Base-by-base conservation (phyloP, 352 stramenopile species). In the Phytophthora hibernalis region DNA sequence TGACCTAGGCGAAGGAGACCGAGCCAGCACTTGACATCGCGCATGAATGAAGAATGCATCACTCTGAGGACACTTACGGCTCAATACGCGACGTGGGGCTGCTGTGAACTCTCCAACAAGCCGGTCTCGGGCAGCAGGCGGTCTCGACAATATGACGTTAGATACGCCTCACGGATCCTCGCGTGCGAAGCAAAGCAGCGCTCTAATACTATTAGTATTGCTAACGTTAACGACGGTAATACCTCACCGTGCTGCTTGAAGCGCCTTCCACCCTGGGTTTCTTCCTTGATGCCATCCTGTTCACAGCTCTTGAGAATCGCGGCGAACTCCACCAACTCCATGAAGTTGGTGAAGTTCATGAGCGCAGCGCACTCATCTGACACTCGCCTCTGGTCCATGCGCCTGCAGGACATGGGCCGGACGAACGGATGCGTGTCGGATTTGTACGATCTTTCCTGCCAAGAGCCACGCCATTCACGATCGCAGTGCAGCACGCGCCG, bases 401-500 rank as follows among this genome's bases (percentile, higher is more conserved):
- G 38, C 48, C 54, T 70, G 35, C 47, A 55, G 47, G 48, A 49
- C 63, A 61, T 57, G 55, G 42, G 28, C 55, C 11, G 30, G 63
- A 56, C 63, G 49, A 70, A n/a, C 48, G 33, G 63, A 52, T 71
- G 48, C 51, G 49, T 66, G 49, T 66, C 55, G 11, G 63, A 62
- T 67, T 61, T 60, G 54, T 44, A 43, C 28, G 54, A 58, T 52
- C 26, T 40, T 55, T 55, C 44, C 22, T 16, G n/a, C n/a, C 42
- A 30, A 30, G 18, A 21, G 40, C 37, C 54, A 54, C 30, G 61
- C 18, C 54, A 64, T 45, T 26, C 30, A 8, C 4, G 44, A 33
- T 16, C 26, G 15, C 20, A 13, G 43, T 33, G 35, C 21, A 9
- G 10, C n/a, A n/a, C n/a, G 33, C 30, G 33, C 24, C 28, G 9